phyloP scores from a whole-genome alignment of 345 rosid species.

The Noccaea bulbosa region DNA sequence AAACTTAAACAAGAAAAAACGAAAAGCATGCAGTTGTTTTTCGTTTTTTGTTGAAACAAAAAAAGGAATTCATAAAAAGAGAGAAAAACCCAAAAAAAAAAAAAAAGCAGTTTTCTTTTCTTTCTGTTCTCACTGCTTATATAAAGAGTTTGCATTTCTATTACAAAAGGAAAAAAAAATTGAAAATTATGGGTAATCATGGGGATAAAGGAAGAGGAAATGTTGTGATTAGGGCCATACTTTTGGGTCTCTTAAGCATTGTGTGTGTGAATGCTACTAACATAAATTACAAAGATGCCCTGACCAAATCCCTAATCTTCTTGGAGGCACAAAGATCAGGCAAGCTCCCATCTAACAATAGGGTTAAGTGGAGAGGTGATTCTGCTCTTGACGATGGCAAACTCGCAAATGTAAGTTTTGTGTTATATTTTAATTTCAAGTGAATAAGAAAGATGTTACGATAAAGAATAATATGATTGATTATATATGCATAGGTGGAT shows the following conservation, averaged over 20 bases:
- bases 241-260: conserved; percentile 49
- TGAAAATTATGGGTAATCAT: conserved; percentile 31
- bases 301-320: conserved; percentile 73
- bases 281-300: conserved; percentile 71
- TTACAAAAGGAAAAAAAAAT: neutral
- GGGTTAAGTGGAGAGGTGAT: conserved; percentile 87
- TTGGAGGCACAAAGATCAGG: conserved; percentile 95
- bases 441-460: neutral
- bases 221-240: conserved; percentile 35
- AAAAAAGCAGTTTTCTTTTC: conserved; percentile 17
- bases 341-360: conserved; percentile 64
- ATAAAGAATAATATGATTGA: neutral
- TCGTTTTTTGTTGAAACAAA: conserved; percentile 43
- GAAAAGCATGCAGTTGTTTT: conserved; percentile 46
- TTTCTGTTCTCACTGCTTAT: conserved; percentile 14
- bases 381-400: conserved; percentile 86
- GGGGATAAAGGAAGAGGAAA: conserved; percentile 30
- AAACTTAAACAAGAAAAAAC: conserved; percentile 35
- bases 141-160: conserved; percentile 23
- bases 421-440: neutral
- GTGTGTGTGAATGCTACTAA: conserved; percentile 43
- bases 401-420: conserved; percentile 54
- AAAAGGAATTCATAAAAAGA: conserved; percentile 3
- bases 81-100: neutral
- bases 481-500: conserved; percentile 53